A percentile compares a stretch with the other conserved stretches of the same genome.
Evolutionary conservation across 2,329 filamentous ascomycete genomes (phyloP).

Genomic region (Fusarium sp.): DNA sequence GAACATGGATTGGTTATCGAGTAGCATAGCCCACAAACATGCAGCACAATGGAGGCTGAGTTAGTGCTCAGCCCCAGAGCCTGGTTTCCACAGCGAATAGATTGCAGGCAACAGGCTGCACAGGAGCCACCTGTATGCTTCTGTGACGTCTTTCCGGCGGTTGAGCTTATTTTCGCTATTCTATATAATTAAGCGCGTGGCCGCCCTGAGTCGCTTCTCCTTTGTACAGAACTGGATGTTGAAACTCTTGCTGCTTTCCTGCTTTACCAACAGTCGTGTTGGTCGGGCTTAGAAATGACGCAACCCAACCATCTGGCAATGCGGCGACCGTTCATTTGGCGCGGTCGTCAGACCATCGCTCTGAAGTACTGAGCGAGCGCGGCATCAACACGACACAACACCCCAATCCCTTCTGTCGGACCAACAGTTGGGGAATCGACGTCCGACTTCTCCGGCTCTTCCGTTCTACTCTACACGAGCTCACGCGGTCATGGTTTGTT

Average conservation of each 20-base stretch:
- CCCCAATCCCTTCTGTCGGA: not conserved
- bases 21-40: not conserved
- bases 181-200: not conserved
- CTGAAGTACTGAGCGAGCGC: not conserved
- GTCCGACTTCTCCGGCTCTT: not conserved
- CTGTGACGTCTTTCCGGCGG: not conserved
- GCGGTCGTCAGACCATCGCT: not conserved
- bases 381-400: not conserved
- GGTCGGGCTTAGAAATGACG: not conserved
- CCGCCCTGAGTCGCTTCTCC: not conserved
- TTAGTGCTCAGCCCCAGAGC: not conserved
- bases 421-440: not conserved
- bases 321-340: not conserved
- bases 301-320: not conserved
- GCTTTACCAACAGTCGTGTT: not conserved
- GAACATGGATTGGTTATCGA: not conserved
- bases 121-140: not conserved
- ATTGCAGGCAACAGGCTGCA: not conserved
- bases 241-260: too few relatives aligned
- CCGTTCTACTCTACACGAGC: not conserved
- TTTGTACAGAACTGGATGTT: too few relatives aligned
- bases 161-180: not conserved
- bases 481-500: not conserved
- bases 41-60: not conserved
- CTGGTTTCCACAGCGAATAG: not conserved